Percentiles rank a stretch among this genome's conserved stretches.
These are phyloP conservation scores for Priceomyces castillae DNA, from an alignment of 805 yeast species.

Conservation along the genomic window DNA sequence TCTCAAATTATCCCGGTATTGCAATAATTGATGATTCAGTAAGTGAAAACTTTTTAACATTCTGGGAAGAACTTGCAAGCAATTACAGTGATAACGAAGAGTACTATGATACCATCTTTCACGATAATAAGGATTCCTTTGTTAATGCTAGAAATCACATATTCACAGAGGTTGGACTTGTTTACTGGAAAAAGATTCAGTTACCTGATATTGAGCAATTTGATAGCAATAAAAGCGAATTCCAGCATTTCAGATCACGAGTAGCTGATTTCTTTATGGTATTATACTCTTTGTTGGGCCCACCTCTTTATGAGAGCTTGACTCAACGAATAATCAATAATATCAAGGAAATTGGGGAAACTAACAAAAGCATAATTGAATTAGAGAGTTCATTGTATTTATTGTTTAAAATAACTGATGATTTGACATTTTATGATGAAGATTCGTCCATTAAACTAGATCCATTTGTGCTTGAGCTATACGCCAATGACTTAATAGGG, in stretches of 20 bases:
- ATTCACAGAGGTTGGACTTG: constrained; percentile 51
- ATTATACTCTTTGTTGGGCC: constrained; percentile 63
- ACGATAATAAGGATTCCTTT: constrained; percentile 14
- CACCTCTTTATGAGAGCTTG: constrained; percentile 46
- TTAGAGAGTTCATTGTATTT: constrained; percentile 65
- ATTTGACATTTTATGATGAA: constrained; percentile 42
- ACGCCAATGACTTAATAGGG: constrained; percentile 21
- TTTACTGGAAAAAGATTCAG: constrained; percentile 70
- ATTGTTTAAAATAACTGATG: constrained; percentile 53
- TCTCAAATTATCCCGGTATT: constrained; percentile 55
- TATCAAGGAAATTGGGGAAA: constrained; percentile 9
- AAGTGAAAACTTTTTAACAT: constrained; percentile 50
- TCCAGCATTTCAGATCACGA: constrained; percentile 65
- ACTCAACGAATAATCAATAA: constrained; percentile 29
- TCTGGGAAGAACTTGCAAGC: constrained; percentile 70
- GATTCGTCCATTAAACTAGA: constrained; percentile 23
- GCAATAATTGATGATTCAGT: constrained; percentile 61
- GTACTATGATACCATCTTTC: constrained; percentile 18
- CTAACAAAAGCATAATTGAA: constrained; percentile 28
- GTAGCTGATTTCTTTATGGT: constrained; percentile 76
- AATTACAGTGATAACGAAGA: constrained; percentile 50
- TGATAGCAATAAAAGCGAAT: constrained; percentile 48
- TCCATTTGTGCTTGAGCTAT: constrained; percentile 24
- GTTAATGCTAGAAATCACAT: constrained; percentile 24
- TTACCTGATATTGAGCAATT: constrained; percentile 33